phyloP scores from a whole-genome alignment of 1,284 basidiomycete genomes.

The Malassezia slooffiae region DNA sequence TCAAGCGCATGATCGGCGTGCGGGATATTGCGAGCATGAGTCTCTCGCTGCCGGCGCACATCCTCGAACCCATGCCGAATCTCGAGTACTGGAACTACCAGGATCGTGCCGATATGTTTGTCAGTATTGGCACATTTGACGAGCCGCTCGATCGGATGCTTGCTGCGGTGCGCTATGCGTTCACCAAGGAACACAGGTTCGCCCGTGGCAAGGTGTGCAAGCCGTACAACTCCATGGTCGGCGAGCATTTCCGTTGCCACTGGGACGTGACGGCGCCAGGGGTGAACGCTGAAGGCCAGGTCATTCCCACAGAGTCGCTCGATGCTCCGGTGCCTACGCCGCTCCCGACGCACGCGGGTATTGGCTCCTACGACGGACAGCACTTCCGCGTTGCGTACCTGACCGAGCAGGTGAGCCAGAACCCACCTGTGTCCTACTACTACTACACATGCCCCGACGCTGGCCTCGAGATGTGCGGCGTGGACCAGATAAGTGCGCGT shows the following conservation, averaged over 20 bases:
- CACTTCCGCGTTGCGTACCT: constrained; percentile 27
- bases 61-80: constrained; percentile 41
- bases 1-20: constrained; percentile 42
- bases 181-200: constrained; percentile 87
- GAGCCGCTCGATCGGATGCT: constrained; percentile 88
- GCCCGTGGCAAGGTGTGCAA: constrained; percentile 76
- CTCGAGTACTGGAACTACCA: constrained; percentile 59
- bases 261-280: constrained; percentile 34
- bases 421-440: constrained; percentile 85
- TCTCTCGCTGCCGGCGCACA: constrained; percentile 40
- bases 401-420: constrained; percentile 65
- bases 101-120: constrained; percentile 79
- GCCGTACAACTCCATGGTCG: constrained; percentile 57
- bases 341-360: not conserved
- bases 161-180: constrained; percentile 72
- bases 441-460: constrained; percentile 36
- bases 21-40: constrained; percentile 37
- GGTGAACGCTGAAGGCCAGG: constrained; percentile 19
- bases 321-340: not conserved
- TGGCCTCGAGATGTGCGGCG: constrained; percentile 33
- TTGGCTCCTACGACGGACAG: not conserved
- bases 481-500: constrained; percentile 79
- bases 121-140: constrained; percentile 71
- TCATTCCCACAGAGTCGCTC: constrained; percentile 21
- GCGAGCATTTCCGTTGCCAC: constrained; percentile 43